Conservation (phyloP, 768 basidiomycete species). For the Imleria badia region DNA sequence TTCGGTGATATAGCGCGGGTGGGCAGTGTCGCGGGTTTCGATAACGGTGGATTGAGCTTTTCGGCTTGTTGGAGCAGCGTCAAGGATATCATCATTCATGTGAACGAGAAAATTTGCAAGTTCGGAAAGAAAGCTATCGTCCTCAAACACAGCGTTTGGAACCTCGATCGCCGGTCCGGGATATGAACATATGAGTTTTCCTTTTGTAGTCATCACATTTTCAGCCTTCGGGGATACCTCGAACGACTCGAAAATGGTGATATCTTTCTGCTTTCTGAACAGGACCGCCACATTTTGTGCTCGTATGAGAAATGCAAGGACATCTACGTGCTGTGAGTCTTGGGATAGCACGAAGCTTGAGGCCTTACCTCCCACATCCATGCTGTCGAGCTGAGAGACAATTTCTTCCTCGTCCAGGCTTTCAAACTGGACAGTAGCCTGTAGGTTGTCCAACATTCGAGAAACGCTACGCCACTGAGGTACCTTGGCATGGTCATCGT, state of each 20-base stretch:
- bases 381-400: conserved; percentile 14
- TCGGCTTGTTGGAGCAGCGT: conserved; percentile 33
- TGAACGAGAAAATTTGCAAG: conserved; percentile 40
- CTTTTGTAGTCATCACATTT: conserved; percentile 37
- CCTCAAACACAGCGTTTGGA: conserved; percentile 26
- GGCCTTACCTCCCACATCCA: conserved; percentile 21
- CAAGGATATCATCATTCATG: conserved; percentile 35
- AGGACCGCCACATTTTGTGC: conserved; percentile 51
- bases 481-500: conserved; percentile 9
- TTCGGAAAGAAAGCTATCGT: conserved; percentile 32
- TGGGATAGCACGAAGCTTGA: not conserved
- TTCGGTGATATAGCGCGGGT: conserved; percentile 51
- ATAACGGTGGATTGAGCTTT: conserved; percentile 38
- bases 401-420: conserved; percentile 7
- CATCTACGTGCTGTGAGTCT: conserved; percentile 29
- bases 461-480: conserved; percentile 30
- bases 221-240: conserved; percentile 40
- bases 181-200: conserved; percentile 45
- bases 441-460: conserved; percentile 32
- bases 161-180: conserved; percentile 46
- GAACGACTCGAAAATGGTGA: conserved; percentile 45
- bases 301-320: conserved; percentile 37
- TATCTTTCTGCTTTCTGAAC: conserved; percentile 29
- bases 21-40: conserved; percentile 40
- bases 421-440: not conserved